Evolutionary conservation across 2,329 filamentous ascomycete genomes (phyloP).

Genomic region (Colletotrichum tamarilloi): DNA sequence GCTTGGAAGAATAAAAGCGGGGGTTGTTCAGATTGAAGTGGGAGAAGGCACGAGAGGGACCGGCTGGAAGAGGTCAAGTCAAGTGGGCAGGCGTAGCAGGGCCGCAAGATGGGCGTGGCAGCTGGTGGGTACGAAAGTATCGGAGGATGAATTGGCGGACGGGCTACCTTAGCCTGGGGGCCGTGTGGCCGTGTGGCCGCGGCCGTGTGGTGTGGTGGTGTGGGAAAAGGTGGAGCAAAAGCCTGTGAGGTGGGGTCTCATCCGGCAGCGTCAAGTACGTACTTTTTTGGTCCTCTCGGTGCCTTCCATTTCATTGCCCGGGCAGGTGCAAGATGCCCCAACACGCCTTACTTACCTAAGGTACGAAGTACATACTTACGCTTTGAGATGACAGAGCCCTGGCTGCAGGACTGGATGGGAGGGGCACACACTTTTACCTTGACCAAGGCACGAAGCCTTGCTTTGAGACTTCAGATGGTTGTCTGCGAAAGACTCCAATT

Average conservation of each 20-base stretch:
- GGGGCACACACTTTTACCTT: background rate
- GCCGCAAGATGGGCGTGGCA: background rate
- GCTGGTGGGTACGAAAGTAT: background rate
- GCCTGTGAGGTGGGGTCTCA: background rate
- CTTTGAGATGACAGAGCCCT: slow-evolving; percentile 23
- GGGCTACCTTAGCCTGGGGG: slow-evolving; percentile 23
- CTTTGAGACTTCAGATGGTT: background rate
- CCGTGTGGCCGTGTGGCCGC: slow-evolving; percentile 26
- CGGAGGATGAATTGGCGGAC: slow-evolving; percentile 22
- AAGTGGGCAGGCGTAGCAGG: background rate
- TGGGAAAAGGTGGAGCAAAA: background rate
- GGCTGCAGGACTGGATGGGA: slow-evolving; percentile 2
- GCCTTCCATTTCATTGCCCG: background rate
- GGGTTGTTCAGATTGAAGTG: background rate
- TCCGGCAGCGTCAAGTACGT: background rate
- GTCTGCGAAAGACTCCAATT: background rate
- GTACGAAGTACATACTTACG: no score
- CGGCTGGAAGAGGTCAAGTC: background rate
- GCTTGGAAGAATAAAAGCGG: slow-evolving; percentile 10
- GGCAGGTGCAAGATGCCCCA: no score
- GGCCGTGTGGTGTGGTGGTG: slow-evolving; percentile 7
- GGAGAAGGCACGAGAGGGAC: background rate
- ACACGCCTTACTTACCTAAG: background rate
- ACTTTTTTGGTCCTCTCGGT: background rate
- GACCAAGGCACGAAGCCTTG: background rate